Evolutionary conservation across 108 stramenopile species (phyloP), one percentile per base, ranked within the genome.

Genomic region (Skeletonema marinoi): DNA sequence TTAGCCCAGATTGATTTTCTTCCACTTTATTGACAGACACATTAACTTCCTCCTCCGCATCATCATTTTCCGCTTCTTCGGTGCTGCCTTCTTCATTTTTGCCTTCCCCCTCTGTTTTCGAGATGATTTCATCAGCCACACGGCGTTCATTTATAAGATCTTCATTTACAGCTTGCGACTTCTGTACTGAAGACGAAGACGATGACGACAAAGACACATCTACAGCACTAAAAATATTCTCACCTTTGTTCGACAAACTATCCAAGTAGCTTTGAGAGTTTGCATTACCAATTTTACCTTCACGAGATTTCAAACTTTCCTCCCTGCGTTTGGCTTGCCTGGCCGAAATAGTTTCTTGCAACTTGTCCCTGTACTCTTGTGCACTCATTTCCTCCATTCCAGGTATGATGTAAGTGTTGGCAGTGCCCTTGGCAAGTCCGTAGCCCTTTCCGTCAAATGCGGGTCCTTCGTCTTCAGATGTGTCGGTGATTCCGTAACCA

Each of bases 361-460:
- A 69, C 30, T 88, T 92, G 19, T 66, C 54, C 19, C 84, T 74
- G 70, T 95, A 95, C 82, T 93, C 92, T 56, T 95, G 89, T 1
- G 92, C 84, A 2, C 78, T 75, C 94, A 95, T 95, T 71, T 81
- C 83, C 59, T 92, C 92, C 92, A 95, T 95, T 17, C 89, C 90
- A 5, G 80, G 81, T 63, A 95, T 92, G 0, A 80, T 70, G 79
- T 90, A 88, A 25, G 94, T 95, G 60, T 95, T 95, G 12, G 63
- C 66, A 10, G 93, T 94, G 33, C 90, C 93, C 58, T 77, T 68
- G 14, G 93, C 80, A 32, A 88, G 66, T 10, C 89, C 91, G 48
- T 75, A 63, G 17, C 88, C 91, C 19, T 76, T 84, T 42, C 88
- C 87, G 66, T 82, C 77, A 71, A 68, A 89, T 42, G 78, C 87